Conservation (phyloP, 495 filamentous ascomycete genomes). For the Xylaria cubensis region DNA sequence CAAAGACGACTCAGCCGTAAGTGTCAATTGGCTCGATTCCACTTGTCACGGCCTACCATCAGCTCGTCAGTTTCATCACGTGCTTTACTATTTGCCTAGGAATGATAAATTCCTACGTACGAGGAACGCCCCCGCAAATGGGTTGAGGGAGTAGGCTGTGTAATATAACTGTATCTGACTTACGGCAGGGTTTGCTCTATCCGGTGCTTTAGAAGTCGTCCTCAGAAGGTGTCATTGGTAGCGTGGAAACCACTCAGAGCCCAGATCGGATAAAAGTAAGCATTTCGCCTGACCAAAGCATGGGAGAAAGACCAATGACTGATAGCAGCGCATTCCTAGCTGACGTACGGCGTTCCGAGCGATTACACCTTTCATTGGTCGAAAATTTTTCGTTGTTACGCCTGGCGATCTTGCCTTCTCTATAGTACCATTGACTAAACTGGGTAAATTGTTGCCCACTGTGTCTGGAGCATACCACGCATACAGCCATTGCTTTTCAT, state of each 20-base stretch:
- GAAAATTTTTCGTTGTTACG: not conserved
- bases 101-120: not conserved
- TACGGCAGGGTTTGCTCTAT: too few species aligned
- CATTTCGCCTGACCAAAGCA: not conserved
- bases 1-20: not conserved
- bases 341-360: not conserved
- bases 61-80: not conserved
- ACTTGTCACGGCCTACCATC: not conserved
- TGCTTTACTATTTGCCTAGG: not conserved
- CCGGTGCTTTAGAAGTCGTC: not conserved
- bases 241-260: slow-evolving; percentile 1
- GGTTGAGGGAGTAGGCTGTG: not conserved
- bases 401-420: not conserved
- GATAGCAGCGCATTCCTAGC: not conserved
- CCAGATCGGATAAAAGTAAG: not conserved
- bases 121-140: not conserved
- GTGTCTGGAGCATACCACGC: not conserved
- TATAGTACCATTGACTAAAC: not conserved
- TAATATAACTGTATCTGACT: too few species aligned
- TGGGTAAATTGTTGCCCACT: not conserved
- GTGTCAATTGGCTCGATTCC: not conserved
- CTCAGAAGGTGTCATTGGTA: not conserved
- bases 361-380: not conserved
- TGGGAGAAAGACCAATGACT: not conserved
- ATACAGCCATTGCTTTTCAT: not conserved